These are phyloP conservation scores for Gardenia jasminoides DNA, from an alignment of 257 asterid species.

Conservation along the genomic window DNA sequence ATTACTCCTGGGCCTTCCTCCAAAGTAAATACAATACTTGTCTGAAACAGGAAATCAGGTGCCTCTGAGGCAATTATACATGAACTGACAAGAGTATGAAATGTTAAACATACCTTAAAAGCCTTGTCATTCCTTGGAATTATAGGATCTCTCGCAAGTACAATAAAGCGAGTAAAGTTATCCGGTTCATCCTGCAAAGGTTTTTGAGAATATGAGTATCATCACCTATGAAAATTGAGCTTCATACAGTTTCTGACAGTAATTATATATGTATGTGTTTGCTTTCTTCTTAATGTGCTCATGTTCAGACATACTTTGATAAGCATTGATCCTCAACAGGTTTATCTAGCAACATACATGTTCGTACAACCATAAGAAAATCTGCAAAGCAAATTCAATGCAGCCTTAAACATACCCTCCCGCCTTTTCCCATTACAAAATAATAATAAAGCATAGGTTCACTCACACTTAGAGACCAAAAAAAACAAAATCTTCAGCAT, in stretches of 20 bases:
- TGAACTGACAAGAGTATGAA: not conserved
- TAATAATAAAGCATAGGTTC: too few species aligned
- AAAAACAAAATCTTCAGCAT: too few species aligned
- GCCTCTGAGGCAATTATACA: not conserved
- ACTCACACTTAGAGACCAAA: too few species aligned
- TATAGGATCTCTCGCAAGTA: slow-evolving; percentile 33
- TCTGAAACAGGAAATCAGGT: slow-evolving; percentile 18
- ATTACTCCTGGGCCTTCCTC: slow-evolving; percentile 38
- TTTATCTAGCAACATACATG: not conserved
- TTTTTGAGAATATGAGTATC: not conserved
- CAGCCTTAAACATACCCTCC: too few species aligned
- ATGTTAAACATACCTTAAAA: slow-evolving; percentile 21
- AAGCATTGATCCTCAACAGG: not conserved
- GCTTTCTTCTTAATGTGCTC: not conserved
- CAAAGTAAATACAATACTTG: slow-evolving; percentile 31
- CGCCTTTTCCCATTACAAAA: too few species aligned
- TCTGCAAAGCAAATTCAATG: too few species aligned
- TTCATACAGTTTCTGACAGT: not conserved
- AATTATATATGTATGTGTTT: not conserved
- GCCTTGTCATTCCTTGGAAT: slow-evolving; percentile 27
- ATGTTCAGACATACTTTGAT: not conserved
- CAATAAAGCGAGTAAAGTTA: slow-evolving; percentile 24
- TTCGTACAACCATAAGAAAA: too few species aligned
- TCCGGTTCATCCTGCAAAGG: slow-evolving; percentile 26
- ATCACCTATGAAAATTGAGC: not conserved